Percentiles rank a stretch among this genome's conserved stretches.
Conservation (phyloP, 441 rosid species). For the Eugenia klotzschiana region DNA sequence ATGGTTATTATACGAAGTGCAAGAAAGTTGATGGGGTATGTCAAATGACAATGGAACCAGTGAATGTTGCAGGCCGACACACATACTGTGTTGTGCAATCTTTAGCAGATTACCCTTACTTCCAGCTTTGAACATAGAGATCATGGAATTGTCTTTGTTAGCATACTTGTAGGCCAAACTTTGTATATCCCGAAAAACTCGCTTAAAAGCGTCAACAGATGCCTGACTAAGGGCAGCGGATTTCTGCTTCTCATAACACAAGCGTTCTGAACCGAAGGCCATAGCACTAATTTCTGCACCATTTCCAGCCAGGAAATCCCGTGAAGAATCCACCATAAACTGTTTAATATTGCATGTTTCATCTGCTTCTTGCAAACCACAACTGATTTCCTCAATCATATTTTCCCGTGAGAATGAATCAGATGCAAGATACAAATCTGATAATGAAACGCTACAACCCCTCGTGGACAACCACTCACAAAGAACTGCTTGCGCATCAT, state of each 20-base stretch:
- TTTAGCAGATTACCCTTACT: slow-evolving; percentile 85
- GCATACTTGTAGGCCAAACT: slow-evolving; percentile 56
- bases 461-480: slow-evolving; percentile 78
- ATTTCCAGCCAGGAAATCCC: slow-evolving; percentile 39
- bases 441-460: slow-evolving; percentile 80
- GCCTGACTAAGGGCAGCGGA: slow-evolving; percentile 64
- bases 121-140: slow-evolving; percentile 82
- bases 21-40: slow-evolving; percentile 61
- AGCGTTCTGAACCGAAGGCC: slow-evolving; percentile 23
- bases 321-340: slow-evolving; percentile 56
- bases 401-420: slow-evolving; percentile 34
- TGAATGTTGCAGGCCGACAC: slow-evolving; percentile 78
- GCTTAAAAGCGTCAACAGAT: slow-evolving; percentile 70
- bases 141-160: slow-evolving; percentile 44
- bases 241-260: slow-evolving; percentile 63
- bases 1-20: slow-evolving; percentile 56
- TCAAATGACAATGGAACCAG: slow-evolving; percentile 69
- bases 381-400: slow-evolving; percentile 58
- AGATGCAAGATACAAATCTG: slow-evolving; percentile 54
- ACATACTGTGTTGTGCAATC: slow-evolving; percentile 84
- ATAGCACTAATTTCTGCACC: slow-evolving; percentile 21
- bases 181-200: slow-evolving; percentile 68
- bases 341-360: slow-evolving; percentile 48
- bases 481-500: slow-evolving; percentile 64
- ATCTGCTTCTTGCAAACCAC: slow-evolving; percentile 59